A percentile compares a stretch with the other conserved stretches of the same genome.
Evolutionary conservation across 805 yeast species (phyloP).

Genomic region (Sugiyamaella floridensis): DNA sequence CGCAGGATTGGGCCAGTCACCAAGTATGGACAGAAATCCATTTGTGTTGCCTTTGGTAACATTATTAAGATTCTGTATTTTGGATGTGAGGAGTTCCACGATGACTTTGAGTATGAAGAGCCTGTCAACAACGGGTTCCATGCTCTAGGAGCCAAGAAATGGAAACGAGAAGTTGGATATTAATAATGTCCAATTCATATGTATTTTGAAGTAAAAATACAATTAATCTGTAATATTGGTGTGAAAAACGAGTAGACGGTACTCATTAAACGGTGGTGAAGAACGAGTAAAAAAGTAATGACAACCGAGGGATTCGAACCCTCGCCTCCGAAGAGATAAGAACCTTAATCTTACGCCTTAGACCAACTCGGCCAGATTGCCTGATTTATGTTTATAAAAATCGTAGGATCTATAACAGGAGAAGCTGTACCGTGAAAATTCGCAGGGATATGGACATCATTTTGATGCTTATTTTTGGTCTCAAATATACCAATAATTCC

Average conservation of each 20-base stretch:
- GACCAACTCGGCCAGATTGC: slow-evolving; percentile 66
- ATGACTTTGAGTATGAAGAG: slow-evolving; percentile 1
- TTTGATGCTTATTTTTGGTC: too few species aligned
- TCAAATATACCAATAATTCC: too few species aligned
- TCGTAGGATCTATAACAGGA: background rate
- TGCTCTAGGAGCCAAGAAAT: background rate
- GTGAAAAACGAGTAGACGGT: too few species aligned
- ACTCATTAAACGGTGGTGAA: too few species aligned
- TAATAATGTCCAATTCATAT: background rate
- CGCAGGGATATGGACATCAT: too few species aligned
- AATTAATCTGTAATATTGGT: too few species aligned
- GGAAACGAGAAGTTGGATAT: slow-evolving; percentile 9
- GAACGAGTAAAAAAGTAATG: slow-evolving; percentile 37
- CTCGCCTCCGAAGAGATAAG: slow-evolving; percentile 81
- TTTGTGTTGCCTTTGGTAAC: slow-evolving; percentile 70
- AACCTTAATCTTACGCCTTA: slow-evolving; percentile 54
- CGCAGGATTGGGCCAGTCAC: slow-evolving; percentile 55
- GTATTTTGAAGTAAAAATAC: too few species aligned
- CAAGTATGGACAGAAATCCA: slow-evolving; percentile 71
- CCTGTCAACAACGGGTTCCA: background rate
- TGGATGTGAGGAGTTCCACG: slow-evolving; percentile 59
- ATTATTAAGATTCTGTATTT: slow-evolving; percentile 63
- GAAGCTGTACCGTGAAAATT: too few species aligned
- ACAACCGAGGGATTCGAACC: slow-evolving; percentile 80
- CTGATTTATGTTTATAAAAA: slow-evolving; percentile 17